A percentile compares a stretch with the other conserved stretches of the same genome.
Evolutionary conservation across 2,329 filamentous ascomycete species (phyloP).

Genomic region (Xylariaceae sp.): DNA sequence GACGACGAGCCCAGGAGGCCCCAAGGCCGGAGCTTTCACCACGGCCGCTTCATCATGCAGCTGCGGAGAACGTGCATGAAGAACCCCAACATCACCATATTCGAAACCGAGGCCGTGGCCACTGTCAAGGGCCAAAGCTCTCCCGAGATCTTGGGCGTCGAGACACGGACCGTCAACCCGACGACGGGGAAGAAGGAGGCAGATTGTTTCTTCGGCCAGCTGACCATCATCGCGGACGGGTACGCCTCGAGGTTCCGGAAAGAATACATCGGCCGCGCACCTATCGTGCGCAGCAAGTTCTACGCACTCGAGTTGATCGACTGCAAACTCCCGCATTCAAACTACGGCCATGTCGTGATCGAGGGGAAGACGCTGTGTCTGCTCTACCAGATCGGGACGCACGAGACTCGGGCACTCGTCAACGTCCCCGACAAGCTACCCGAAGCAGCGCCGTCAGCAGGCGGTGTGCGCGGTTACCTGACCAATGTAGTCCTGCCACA

Average conservation of each 20-base stretch:
- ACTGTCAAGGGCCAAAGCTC: constrained; percentile 65
- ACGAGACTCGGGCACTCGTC: constrained; percentile 84
- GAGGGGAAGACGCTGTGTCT: constrained; percentile 71
- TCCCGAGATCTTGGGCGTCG: constrained; percentile 75
- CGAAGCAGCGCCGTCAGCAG: constrained; percentile 64
- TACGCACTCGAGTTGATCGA: constrained; percentile 91
- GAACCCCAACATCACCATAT: constrained; percentile 78
- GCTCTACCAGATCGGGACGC: constrained; percentile 93
- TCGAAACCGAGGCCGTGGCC: constrained; percentile 81
- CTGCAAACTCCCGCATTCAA: constrained; percentile 66
- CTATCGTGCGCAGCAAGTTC: constrained; percentile 78
- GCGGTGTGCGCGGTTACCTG: constrained; percentile 82
- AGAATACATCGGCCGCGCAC: constrained; percentile 60
- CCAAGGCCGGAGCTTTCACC: constrained; percentile 81
- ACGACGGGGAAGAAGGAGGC: constrained; percentile 48
- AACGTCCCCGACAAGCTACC: constrained; percentile 77
- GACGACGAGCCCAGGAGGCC: constrained; percentile 39
- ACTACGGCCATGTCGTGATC: constrained; percentile 84
- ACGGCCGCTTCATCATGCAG: constrained; percentile 85
- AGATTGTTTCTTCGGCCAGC: constrained; percentile 80
- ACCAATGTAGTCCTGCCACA: constrained; percentile 71
- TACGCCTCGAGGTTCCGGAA: constrained; percentile 91
- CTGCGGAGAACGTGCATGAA: constrained; percentile 68
- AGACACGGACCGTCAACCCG: constrained; percentile 60
- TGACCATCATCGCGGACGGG: constrained; percentile 88